Evolutionary conservation across 345 rosid species (phyloP), one percentile per base, ranked within the genome.

Genomic region (Pistacia atlantica): DNA sequence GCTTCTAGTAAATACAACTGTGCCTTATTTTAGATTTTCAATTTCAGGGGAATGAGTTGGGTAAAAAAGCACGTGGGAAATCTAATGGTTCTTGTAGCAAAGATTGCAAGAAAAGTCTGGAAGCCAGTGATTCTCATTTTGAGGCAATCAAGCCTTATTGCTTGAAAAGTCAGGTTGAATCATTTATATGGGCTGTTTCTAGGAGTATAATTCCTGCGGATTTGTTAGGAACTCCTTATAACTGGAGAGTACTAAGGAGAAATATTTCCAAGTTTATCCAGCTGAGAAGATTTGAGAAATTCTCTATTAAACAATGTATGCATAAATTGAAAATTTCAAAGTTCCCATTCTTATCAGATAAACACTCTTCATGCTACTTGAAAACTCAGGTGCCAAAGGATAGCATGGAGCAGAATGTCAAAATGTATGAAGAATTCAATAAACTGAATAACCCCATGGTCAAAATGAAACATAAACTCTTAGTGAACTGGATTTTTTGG

Each of bases 161-260:
- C 88, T 83, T 84, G 12, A 86, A 84, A 66, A 80, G 80, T 77
- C 92, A 25, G 86, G 93, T 93, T 46, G 88, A 87, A 38, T 90
- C 95, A 71, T 95, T 91, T 80, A 63, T 93, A 82, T 93, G 97
- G 98, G 95, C 94, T 80, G 89, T 81, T 71, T 88, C 89, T 75
- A 87, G 90, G 86, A 25, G 83, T 76, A 80, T 91, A 59, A 76
- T 93, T 84, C 98, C 98, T 77, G 75, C 84, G 60, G 84, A 90
- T 68, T 75, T 95, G 87, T 84, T 95, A 56, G 98, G 98, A 69
- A 75, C 84, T 80, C 86, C 87, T 67, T 83, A 78, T 70, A 91
- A 89, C 77, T 81, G 87, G 95, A 90, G 98, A 82, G 73, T 79
- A 22, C 81, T 93, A 33, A 83, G 87, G 83, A 86, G 86, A 61